A percentile compares a stretch with the other conserved stretches of the same genome.
phyloP scores from a whole-genome alignment of 2,329 filamentous ascomycete genomes.

The Aphanocladium album region DNA sequence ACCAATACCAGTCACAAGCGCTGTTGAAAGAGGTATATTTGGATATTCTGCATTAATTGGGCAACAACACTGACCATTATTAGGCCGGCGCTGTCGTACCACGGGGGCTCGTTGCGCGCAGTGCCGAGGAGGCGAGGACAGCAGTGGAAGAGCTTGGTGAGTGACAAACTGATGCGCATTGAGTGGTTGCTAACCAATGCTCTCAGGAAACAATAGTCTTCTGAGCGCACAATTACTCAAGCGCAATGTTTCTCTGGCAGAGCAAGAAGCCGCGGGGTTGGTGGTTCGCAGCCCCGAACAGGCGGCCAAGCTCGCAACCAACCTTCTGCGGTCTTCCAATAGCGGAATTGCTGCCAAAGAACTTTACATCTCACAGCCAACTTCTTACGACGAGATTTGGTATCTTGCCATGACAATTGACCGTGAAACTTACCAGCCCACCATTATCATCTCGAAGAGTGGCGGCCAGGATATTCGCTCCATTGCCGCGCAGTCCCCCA shows the following conservation, averaged over 20 bases:
- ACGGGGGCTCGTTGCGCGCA: conserved; percentile 19
- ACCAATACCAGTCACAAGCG: conserved; percentile 25
- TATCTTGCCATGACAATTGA: conserved; percentile 39
- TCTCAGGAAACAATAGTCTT: conserved; percentile 19
- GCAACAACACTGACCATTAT: background rate
- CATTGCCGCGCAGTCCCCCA: conserved; percentile 11
- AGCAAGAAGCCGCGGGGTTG: background rate
- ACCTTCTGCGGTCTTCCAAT: conserved; percentile 17
- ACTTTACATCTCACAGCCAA: conserved; percentile 31
- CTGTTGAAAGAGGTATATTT: conserved; percentile 21
- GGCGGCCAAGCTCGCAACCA: conserved; percentile 17
- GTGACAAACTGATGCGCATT: background rate
- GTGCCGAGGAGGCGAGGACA: conserved; percentile 18
- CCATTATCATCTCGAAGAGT: conserved; percentile 31
- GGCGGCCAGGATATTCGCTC: conserved; percentile 17
- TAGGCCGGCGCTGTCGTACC: conserved; percentile 25
- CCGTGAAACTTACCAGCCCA: conserved; percentile 34
- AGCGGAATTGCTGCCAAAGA: conserved; percentile 21
- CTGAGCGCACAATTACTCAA: conserved; percentile 25
- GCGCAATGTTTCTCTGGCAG: conserved; percentile 2
- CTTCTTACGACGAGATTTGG: conserved; percentile 29
- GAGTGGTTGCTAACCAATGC: background rate
- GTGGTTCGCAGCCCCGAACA: conserved; percentile 14
- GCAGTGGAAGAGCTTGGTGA: conserved; percentile 23
- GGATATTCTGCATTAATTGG: no score